A percentile compares a stretch with the other conserved stretches of the same genome.
Conservation (phyloP, 495 filamentous ascomycete species). For the Neurospora sp. region DNA sequence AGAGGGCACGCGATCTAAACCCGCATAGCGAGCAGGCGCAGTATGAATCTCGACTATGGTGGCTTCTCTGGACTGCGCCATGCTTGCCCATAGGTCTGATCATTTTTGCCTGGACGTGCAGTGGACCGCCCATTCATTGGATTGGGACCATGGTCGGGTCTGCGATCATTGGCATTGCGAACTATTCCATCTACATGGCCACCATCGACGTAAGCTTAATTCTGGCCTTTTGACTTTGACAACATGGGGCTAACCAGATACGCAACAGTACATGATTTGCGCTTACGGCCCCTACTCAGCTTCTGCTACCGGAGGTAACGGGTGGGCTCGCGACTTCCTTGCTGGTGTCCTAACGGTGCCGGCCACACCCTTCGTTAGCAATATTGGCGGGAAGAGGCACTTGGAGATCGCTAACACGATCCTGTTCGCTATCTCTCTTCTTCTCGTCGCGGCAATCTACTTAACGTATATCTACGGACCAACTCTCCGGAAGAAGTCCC, state of each 20-base stretch:
- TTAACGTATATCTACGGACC: slow-evolving; percentile 72
- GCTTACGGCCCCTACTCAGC: slow-evolving; percentile 71
- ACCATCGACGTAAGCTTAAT: slow-evolving; percentile 49
- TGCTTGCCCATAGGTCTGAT: slow-evolving; percentile 59
- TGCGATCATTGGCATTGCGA: slow-evolving; percentile 56
- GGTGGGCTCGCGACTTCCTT: slow-evolving; percentile 65
- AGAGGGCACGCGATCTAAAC: slow-evolving; percentile 37
- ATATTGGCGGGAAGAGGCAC: slow-evolving; percentile 47
- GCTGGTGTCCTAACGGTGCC: slow-evolving; percentile 69
- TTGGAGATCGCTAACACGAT: slow-evolving; percentile 65
- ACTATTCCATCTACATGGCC: slow-evolving; percentile 68
- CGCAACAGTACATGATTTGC: slow-evolving; percentile 58
- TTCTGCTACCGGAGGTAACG: slow-evolving; percentile 68
- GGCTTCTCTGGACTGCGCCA: slow-evolving; percentile 53
- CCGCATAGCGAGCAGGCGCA: slow-evolving; percentile 51
- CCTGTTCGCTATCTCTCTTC: slow-evolving; percentile 54
- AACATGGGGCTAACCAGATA: background rate
- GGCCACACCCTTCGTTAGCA: slow-evolving; percentile 59
- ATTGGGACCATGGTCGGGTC: slow-evolving; percentile 50
- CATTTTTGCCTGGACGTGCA: slow-evolving; percentile 58
- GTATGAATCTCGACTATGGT: slow-evolving; percentile 46
- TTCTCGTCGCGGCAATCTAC: slow-evolving; percentile 66
- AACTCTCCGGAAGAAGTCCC: slow-evolving; percentile 53
- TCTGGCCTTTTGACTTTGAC: background rate
- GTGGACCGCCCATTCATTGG: slow-evolving; percentile 55